A percentile compares a stretch with the other conserved stretches of the same genome.
Evolutionary conservation across 2,329 filamentous ascomycete genomes (phyloP).

Genomic region (Cladosporium sphaerospermum): DNA sequence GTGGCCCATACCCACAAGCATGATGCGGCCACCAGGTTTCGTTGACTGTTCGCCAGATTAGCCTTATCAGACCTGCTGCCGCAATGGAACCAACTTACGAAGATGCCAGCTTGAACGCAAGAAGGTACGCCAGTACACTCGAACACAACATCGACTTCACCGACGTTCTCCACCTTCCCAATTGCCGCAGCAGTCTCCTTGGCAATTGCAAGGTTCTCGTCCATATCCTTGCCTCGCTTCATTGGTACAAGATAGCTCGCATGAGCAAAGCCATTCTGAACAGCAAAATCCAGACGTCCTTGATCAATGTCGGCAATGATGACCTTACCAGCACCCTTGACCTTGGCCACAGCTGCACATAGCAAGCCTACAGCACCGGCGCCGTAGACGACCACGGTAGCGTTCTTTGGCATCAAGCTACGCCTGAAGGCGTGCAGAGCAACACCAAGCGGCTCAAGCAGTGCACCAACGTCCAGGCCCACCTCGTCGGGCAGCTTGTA

Average conservation of each 20-base stretch:
- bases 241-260: conserved; percentile 40
- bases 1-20: conserved; percentile 75
- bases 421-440: conserved; percentile 54
- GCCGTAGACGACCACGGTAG: conserved; percentile 53
- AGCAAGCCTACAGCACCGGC: conserved; percentile 57
- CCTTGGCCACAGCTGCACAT: conserved; percentile 51
- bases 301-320: conserved; percentile 57
- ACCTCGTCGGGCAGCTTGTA: conserved; percentile 51
- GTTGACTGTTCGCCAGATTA: conserved; percentile 3
- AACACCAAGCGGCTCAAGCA: conserved; percentile 56
- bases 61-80: not conserved
- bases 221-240: conserved; percentile 42
- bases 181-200: conserved; percentile 44
- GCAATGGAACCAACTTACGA: conserved; percentile 38
- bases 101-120: conserved; percentile 70
- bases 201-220: conserved; percentile 48
- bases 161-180: conserved; percentile 34
- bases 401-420: conserved; percentile 41
- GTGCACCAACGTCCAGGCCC: conserved; percentile 50
- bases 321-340: conserved; percentile 48
- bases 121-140: conserved; percentile 72
- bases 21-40: conserved; percentile 58
- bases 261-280: conserved; percentile 44
- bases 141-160: conserved; percentile 63
- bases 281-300: conserved; percentile 51